phyloP scores from a whole-genome alignment of 202 grass and related monocot genomes.

The Digitaria exilis region DNA sequence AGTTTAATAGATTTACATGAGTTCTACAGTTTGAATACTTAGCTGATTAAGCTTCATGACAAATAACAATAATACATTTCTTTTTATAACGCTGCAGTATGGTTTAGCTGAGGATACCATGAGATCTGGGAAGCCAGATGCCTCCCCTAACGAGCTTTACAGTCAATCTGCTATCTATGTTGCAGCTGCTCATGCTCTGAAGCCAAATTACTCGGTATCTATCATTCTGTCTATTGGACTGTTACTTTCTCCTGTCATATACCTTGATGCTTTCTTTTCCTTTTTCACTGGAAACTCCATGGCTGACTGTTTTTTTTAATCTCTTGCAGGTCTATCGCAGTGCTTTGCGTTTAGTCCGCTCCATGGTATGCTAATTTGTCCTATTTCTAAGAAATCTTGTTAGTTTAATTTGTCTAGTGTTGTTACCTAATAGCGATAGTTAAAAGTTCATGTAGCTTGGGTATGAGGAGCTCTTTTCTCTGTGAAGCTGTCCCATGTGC shows the following conservation, averaged over 20 bases:
- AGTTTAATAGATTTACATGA: not conserved
- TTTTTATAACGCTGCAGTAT: constrained; percentile 58
- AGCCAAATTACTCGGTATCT: constrained; percentile 88
- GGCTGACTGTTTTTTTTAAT: constrained; percentile 13
- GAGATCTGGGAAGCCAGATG: constrained; percentile 78
- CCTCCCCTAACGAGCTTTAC: constrained; percentile 80
- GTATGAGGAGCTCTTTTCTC: not conserved
- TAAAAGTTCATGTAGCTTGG: constrained; percentile 20
- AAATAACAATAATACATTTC: constrained; percentile 21
- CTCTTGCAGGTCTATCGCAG: constrained; percentile 90
- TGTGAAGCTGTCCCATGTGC: not conserved
- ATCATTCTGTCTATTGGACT: not conserved
- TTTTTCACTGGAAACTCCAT: not conserved
- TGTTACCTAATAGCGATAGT: constrained; percentile 10
- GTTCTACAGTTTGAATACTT: constrained; percentile 10
- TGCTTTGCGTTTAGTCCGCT: constrained; percentile 86
- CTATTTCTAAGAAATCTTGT: constrained; percentile 18
- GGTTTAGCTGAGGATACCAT: constrained; percentile 98
- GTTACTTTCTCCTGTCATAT: not conserved
- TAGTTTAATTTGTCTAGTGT: constrained; percentile 12
- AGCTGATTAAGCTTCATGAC: constrained; percentile 5
- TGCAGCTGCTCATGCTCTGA: constrained; percentile 97
- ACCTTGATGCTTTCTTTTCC: not conserved
- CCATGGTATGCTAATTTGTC: constrained; percentile 60
- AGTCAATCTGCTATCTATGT: constrained; percentile 99